Conservation (phyloP, 805 yeast species). For the Metschnikowia matae region DNA sequence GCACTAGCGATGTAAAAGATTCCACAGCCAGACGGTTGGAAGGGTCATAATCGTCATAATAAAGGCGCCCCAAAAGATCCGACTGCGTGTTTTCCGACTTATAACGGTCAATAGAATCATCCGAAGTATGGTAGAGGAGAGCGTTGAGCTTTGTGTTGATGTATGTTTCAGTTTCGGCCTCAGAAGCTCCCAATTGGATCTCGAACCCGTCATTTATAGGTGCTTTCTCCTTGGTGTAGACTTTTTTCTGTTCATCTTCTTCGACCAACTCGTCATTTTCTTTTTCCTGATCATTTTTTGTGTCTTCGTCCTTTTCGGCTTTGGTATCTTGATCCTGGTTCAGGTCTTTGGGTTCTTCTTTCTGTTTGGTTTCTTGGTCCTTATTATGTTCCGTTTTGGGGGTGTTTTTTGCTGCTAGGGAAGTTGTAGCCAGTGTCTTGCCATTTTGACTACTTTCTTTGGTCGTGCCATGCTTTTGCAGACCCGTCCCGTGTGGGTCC, state of each 20-base stretch:
- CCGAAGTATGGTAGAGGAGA: slow-evolving; percentile 33
- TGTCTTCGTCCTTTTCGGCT: not conserved
- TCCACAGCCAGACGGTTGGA: slow-evolving; percentile 19
- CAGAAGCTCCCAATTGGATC: slow-evolving; percentile 1
- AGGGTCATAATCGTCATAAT: slow-evolving; percentile 41
- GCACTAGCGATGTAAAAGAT: slow-evolving; percentile 14
- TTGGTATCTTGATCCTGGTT: not conserved
- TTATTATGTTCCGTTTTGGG: too few relatives aligned
- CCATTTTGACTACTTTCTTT: not conserved
- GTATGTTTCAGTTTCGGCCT: slow-evolving; percentile 27
- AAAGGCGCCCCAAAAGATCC: slow-evolving; percentile 39
- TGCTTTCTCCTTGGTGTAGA: slow-evolving; percentile 17
- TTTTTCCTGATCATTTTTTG: not conserved
- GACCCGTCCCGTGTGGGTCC: not conserved
- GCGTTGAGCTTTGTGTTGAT: slow-evolving; percentile 38
- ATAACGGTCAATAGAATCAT: slow-evolving; percentile 37
- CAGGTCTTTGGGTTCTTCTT: not conserved
- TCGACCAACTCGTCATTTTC: not conserved
- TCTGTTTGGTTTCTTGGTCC: not conserved
- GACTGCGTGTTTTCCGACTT: slow-evolving; percentile 34
- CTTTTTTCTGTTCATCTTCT: slow-evolving; percentile 10
- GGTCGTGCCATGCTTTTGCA: not conserved
- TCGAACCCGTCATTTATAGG: slow-evolving; percentile 2
- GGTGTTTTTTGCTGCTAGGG: not conserved
- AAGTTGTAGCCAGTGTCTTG: not conserved